A percentile compares a stretch with the other conserved stretches of the same genome.
Conservation (phyloP, 1,139 yeast species). For the Saccharomycopsis hybrid region DNA sequence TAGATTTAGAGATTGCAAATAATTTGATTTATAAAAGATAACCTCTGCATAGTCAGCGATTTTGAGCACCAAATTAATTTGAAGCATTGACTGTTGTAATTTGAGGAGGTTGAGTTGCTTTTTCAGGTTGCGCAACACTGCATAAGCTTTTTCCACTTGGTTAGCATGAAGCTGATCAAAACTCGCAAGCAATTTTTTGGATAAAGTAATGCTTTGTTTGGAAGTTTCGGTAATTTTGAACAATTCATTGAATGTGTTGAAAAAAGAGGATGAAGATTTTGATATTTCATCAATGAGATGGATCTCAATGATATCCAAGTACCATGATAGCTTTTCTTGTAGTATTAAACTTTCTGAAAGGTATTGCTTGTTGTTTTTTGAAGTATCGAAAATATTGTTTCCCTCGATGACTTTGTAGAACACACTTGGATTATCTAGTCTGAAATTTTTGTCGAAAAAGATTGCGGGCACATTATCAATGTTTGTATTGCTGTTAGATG, state of each 20-base stretch:
- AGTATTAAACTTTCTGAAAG: constrained; percentile 46
- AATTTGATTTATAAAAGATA: constrained; percentile 30
- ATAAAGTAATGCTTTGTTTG: constrained; percentile 40
- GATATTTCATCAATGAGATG: constrained; percentile 79
- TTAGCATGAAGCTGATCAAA: constrained; percentile 40
- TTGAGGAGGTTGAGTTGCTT: constrained; percentile 55
- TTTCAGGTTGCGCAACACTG: constrained; percentile 45
- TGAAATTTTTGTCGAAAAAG: constrained; percentile 61
- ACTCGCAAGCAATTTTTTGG: constrained; percentile 40
- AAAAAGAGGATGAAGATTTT: constrained; percentile 75
- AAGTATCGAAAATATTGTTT: constrained; percentile 33
- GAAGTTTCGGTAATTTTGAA: constrained; percentile 56
- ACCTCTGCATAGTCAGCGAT: constrained; percentile 48
- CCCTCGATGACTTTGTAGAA: constrained; percentile 68
- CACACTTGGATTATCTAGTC: constrained; percentile 81
- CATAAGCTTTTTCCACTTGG: constrained; percentile 48
- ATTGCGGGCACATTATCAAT: constrained; percentile 53
- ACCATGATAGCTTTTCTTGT: constrained; percentile 78
- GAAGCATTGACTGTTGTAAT: constrained; percentile 61
- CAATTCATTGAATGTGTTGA: constrained; percentile 75
- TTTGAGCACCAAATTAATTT: constrained; percentile 46
- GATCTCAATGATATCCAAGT: constrained; percentile 79
- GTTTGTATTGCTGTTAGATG: constrained; percentile 22
- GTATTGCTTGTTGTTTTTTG: constrained; percentile 24
- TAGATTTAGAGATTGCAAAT: constrained; percentile 11